Base-by-base conservation (phyloP, 352 stramenopile species). In the Pythium aristosporum region DNA sequence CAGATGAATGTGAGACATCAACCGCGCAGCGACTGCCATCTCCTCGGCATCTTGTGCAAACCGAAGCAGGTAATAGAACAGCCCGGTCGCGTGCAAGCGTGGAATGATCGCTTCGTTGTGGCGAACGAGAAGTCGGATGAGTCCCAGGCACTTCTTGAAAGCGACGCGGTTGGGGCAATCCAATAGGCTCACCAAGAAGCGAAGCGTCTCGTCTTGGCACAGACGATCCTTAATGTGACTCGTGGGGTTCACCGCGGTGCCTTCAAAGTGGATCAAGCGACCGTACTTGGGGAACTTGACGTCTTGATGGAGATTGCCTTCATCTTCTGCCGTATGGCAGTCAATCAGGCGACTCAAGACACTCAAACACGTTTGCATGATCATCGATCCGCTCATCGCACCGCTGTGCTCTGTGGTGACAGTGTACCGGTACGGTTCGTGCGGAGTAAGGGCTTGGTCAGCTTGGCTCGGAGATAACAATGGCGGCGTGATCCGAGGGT, bases 61-160 rank as follows among this genome's bases (percentile, higher is more conserved):
- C 4, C 82, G 80, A 32, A 96, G 76, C 43, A 96, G 68, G 53
- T 94, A 96, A 52, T 96, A 96, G 68, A 96, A 96, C 6, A 96
- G 80, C 6, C 87, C 87, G 5, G 87, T 94, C 1, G 83, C 82
- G 48, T 96, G 85, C 0, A 96, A 75, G 55, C 80, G 88, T 16
- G 85, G 87, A 30, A 96, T 92, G 51, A 94, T 89, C 30, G 83
- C 67, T 57, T 92, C 85, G 49, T 96, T 94, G 71, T 94, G 86
- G 15, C 85, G 80, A 52, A 95, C 85, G 8, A 95, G 78, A 34
- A 93, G 72, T 7, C 82, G 75, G 75, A 95, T 88, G 60, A 95
- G 74, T 1, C 84, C 82, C 9, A 95, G 73, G 20, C 80, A 89
- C 30, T 93, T 92, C 67, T 91, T 91, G 58, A 93, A 95, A 20